Base-by-base conservation (phyloP, 352 stramenopile species). In the Pythium chondricola region DNA sequence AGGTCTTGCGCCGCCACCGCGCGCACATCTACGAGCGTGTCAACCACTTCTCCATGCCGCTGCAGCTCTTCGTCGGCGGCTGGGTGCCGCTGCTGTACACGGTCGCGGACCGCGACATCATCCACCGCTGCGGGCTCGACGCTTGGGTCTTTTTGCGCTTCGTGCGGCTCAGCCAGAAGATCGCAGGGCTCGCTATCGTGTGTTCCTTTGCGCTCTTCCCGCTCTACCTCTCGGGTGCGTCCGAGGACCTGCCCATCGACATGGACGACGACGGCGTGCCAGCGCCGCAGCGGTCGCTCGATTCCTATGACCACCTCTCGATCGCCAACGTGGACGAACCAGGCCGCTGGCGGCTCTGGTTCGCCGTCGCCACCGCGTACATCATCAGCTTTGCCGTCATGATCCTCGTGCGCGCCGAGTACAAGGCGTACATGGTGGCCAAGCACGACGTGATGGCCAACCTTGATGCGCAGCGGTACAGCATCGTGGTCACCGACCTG, bases 81-180 rank as follows among this genome's bases (percentile, higher is more conserved):
- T 89, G 78, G 75, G 61, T 90, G n/a, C 73, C 73, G 14, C 75
- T 82, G 50, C 47, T 90, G 14, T 81, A 74, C 51, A 50, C 44
- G 20, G 54, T 87, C 17, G 48, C 63, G n/a, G 78, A 90, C 52
- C 50, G 61, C 30, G 54, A 74, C 31, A 74, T 90, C 27, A 69
- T 82, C 14, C 55, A 80, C 2, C 68, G 69, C 39, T 86, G 78
- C 38, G 78, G 78, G 0, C 59, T 90, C 48, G 75, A 88, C 49
- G 71, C 78, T 14, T 84, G 73, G 69, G 71, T 90, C 48, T 74
- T 90, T 44, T 48, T 90, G 50, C 78, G 75, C 41, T 92, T 92
- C 45, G 63, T 88, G 31, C 71, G 74, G 22, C 67, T 92, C 35
- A 67, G 73, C 8, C 71, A 83, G 30, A 85, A 86, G 32, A 69